phyloP scores from a whole-genome alignment of 495 filamentous ascomycete genomes.

The Xylaria bambusicola region DNA sequence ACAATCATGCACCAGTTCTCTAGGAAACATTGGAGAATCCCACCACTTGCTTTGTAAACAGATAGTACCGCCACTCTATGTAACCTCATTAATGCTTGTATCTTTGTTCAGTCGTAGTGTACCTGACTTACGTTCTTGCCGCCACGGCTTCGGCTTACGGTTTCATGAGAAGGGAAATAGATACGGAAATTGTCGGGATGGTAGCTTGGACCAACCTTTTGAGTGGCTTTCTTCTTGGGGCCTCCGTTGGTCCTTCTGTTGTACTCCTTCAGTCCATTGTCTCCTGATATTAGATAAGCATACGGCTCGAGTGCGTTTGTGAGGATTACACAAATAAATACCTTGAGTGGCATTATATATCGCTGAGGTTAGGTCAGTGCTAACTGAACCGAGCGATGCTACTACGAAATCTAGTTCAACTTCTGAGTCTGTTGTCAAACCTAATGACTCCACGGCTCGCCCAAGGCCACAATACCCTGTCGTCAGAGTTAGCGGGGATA shows the following conservation, averaged over 20 bases:
- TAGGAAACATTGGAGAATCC: slow-evolving; percentile 65
- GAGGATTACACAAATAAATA: slow-evolving; percentile 28
- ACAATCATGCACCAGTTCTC: slow-evolving; percentile 71
- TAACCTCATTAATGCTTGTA: slow-evolving; percentile 4
- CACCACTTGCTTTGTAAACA: slow-evolving; percentile 74
- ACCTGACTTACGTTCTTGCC: slow-evolving; percentile 46
- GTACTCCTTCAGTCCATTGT: slow-evolving; percentile 61
- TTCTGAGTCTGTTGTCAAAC: slow-evolving; percentile 47
- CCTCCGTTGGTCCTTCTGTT: slow-evolving; percentile 41
- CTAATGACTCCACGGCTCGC: slow-evolving; percentile 58
- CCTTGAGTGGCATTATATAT: slow-evolving; percentile 80
- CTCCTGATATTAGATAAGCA: slow-evolving; percentile 44
- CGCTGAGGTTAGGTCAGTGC: slow-evolving; percentile 63
- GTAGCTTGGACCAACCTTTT: slow-evolving; percentile 29
- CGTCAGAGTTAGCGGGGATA: not conserved
- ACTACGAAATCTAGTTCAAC: slow-evolving; percentile 65
- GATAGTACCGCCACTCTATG: slow-evolving; percentile 71
- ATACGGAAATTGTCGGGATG: slow-evolving; percentile 63
- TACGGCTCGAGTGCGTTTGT: not conserved
- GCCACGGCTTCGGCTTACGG: slow-evolving; percentile 64
- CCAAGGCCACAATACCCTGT: slow-evolving; percentile 65
- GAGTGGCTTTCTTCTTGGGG: slow-evolving; percentile 33
- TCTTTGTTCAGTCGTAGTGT: not conserved
- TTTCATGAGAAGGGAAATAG: slow-evolving; percentile 80
- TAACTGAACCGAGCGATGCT: slow-evolving; percentile 78